Percentiles rank a stretch among this genome's conserved stretches.
These are phyloP conservation scores for Penicillium salamii DNA, from an alignment of 495 filamentous ascomycete genomes.

Conservation along the genomic window DNA sequence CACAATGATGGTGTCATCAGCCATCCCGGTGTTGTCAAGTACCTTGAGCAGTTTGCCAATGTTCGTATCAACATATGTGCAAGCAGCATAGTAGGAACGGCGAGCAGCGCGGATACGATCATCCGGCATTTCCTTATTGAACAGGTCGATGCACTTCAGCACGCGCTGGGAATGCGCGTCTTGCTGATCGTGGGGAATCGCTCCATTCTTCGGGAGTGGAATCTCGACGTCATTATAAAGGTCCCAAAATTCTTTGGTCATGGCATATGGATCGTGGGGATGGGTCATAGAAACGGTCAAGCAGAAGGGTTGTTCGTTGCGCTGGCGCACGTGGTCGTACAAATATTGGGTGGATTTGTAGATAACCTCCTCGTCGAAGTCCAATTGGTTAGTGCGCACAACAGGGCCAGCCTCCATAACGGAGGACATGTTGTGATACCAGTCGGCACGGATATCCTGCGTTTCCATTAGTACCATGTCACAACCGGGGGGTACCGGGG, in stretches of 20 bases:
- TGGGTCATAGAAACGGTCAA: conserved; percentile 89
- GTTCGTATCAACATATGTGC: conserved; percentile 85
- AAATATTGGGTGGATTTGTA: conserved; percentile 79
- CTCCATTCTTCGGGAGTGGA: conserved; percentile 64
- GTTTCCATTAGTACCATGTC: background rate
- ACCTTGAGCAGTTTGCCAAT: conserved; percentile 73
- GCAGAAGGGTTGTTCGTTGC: conserved; percentile 70
- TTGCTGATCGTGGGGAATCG: conserved; percentile 71
- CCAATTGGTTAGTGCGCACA: conserved; percentile 86
- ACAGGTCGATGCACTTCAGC: conserved; percentile 76
- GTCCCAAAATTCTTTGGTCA: conserved; percentile 85
- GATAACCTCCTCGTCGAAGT: conserved; percentile 92
- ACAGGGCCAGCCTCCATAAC: conserved; percentile 82
- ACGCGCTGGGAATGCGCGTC: conserved; percentile 80
- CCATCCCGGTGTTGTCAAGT: conserved; percentile 70
- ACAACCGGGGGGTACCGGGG: background rate
- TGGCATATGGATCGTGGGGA: conserved; percentile 89
- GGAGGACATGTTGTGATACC: conserved; percentile 89
- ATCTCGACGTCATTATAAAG: conserved; percentile 85
- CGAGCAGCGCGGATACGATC: conserved; percentile 77
- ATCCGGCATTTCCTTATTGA: conserved; percentile 70
- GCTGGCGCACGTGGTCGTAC: conserved; percentile 75
- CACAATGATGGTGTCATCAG: conserved; percentile 78
- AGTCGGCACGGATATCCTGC: conserved; percentile 73
- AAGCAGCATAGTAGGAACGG: conserved; percentile 83